Evolutionary conservation across 2,329 filamentous ascomycete species (phyloP).

Genomic region (Coniochaeta pulveracea): DNA sequence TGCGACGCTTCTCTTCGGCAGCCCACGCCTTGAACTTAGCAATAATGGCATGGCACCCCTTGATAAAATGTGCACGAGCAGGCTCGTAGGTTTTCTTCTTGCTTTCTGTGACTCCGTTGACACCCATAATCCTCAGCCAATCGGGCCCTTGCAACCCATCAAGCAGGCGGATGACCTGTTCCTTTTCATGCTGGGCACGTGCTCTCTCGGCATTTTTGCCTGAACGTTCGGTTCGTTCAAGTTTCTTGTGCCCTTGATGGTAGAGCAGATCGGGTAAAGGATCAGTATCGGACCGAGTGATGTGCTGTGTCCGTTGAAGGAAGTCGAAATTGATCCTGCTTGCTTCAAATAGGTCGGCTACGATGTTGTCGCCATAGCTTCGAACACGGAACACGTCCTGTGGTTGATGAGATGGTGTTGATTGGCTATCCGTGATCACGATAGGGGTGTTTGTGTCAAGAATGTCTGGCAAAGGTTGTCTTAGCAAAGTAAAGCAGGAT

Average conservation of each 20-base stretch:
- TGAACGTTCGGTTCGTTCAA: slow-evolving; percentile 48
- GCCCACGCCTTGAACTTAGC: slow-evolving; percentile 85
- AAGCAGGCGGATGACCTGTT: slow-evolving; percentile 54
- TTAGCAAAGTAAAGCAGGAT: slow-evolving; percentile 1
- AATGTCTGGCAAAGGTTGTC: slow-evolving; percentile 41
- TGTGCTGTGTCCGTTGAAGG: slow-evolving; percentile 30
- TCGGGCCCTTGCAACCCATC: slow-evolving; percentile 83
- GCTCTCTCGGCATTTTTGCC: slow-evolving; percentile 55
- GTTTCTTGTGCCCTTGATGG: slow-evolving; percentile 42
- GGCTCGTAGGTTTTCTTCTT: slow-evolving; percentile 81
- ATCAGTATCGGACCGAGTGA: slow-evolving; percentile 33
- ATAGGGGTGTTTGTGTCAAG: slow-evolving; percentile 64
- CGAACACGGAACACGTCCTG: slow-evolving; percentile 28
- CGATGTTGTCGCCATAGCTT: slow-evolving; percentile 44
- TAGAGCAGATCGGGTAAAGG: slow-evolving; percentile 45
- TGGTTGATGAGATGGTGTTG: slow-evolving; percentile 12
- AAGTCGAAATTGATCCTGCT: slow-evolving; percentile 46
- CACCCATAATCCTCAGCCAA: slow-evolving; percentile 86
- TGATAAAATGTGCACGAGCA: slow-evolving; percentile 75
- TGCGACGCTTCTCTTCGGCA: slow-evolving; percentile 76
- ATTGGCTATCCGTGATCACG: slow-evolving; percentile 47
- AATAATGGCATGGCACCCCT: slow-evolving; percentile 68
- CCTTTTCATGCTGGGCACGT: slow-evolving; percentile 54
- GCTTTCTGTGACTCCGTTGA: slow-evolving; percentile 73
- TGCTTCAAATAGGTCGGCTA: slow-evolving; percentile 43